Evolutionary conservation across 1,284 basidiomycete genomes (phyloP).

Genomic region (Apiotrichum akiyoshidainum): DNA sequence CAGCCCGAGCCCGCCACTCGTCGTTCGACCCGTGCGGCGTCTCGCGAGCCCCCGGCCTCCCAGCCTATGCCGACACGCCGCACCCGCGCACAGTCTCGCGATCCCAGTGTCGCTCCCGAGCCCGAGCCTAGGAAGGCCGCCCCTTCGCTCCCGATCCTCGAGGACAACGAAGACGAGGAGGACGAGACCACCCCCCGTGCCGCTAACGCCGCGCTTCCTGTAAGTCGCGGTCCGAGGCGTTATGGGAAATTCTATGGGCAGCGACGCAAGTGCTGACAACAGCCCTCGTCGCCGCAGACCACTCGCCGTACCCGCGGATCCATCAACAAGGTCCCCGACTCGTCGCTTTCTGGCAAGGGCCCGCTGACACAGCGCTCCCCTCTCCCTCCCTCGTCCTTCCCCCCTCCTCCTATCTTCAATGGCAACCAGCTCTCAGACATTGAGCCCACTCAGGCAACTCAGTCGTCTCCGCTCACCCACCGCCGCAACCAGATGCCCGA

Average conservation of each 20-base stretch:
- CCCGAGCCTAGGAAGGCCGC: not conserved
- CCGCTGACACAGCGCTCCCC: not conserved
- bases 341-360: not conserved
- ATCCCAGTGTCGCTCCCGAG: not conserved
- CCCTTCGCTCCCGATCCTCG: not conserved
- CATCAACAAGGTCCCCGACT: not conserved
- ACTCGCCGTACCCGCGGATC: not conserved
- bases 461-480: slow-evolving; percentile 17
- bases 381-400: slow-evolving; percentile 7
- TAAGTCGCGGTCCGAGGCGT: not conserved
- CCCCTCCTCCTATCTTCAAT: not conserved
- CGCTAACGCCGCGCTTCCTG: not conserved
- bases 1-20: not conserved
- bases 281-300: not conserved
- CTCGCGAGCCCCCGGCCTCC: slow-evolving; percentile 6
- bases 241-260: not conserved
- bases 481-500: slow-evolving; percentile 1
- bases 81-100: slow-evolving; percentile 2
- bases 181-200: slow-evolving; percentile 6
- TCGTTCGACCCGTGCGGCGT: slow-evolving; percentile 4
- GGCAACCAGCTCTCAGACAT: not conserved
- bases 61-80: slow-evolving; percentile 11
- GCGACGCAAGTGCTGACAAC: too few species aligned
- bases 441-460: slow-evolving; percentile 10
- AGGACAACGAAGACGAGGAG: slow-evolving; percentile 7